Evolutionary conservation across 129 eudicot species (phyloP), one percentile per base, ranked within the genome.

Genomic region (Solidago caesia): DNA sequence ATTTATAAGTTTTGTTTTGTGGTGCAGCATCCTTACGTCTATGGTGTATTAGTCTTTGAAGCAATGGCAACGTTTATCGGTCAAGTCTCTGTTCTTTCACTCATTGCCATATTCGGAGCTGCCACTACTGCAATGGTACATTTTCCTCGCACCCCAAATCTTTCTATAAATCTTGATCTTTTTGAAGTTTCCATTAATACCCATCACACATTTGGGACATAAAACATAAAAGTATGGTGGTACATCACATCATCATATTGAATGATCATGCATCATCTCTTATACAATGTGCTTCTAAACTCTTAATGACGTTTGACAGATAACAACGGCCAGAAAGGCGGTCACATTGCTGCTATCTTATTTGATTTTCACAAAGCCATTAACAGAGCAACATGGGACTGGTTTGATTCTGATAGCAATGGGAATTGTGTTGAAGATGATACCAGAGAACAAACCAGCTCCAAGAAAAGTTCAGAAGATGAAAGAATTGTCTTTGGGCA

Each of bases 1-100:
- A 33, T 16, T 68, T 44, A 68, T 60, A 11, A 16, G 33, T 27
- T 76, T 75, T 73, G 72, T 76, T 58, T 83, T 64, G 65, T 51
- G 60, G 16, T 72, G 77, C 86, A 90, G 96, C 89, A 90, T 87
- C 96, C 96, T 15, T 90, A 90, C 39, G 96, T 90, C 12, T 90
- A 90, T 11, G 96, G 96, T 7, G 96, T 90, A 48, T 79, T 90
- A 9, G 85, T 90, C 45, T 90, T 90, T 73, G 96, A 90, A 88
- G 96, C 96, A 42, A 87, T 90, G 96, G 96, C 96, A 51, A 90
- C 96, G 11, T 80, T 80, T 68, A 80, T 80, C 7, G 84, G 84
- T 15, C 84, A 80, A 60, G 84, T 80, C 14, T 80, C 84, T 0
- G 84, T 80, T 58, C 84, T 80, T 68, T 80, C 84, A 16, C 80